Conservation (phyloP, 768 basidiomycete genomes). For the Omphalotus guepiniiformis region DNA sequence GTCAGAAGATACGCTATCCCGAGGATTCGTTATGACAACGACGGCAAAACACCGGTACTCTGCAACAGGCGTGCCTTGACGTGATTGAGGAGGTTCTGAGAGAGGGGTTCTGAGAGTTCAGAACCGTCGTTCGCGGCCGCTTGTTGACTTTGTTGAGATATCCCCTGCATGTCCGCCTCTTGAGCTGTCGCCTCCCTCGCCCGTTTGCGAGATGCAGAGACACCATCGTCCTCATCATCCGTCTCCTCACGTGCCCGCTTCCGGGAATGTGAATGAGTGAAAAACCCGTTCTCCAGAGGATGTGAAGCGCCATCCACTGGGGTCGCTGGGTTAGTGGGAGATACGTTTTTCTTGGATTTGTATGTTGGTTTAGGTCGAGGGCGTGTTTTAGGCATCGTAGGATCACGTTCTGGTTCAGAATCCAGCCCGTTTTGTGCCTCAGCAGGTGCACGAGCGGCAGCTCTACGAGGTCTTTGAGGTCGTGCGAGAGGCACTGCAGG, state of each 20-base stretch:
- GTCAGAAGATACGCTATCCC: slow-evolving; percentile 1
- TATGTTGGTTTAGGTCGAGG: slow-evolving; percentile 22
- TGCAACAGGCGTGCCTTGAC: slow-evolving; percentile 30
- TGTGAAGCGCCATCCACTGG: slow-evolving; percentile 5
- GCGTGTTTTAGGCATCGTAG: slow-evolving; percentile 37
- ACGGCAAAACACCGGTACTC: no score
- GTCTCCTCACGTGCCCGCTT: slow-evolving; percentile 28
- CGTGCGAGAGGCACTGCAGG: slow-evolving; percentile 18
- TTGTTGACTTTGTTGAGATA: slow-evolving; percentile 20
- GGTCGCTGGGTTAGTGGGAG: slow-evolving; percentile 18
- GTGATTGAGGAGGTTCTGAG: slow-evolving; percentile 14
- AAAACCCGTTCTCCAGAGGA: slow-evolving; percentile 5
- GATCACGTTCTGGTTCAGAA: slow-evolving; percentile 17
- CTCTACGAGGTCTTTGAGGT: slow-evolving; percentile 18
- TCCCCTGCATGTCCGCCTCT: slow-evolving; percentile 10
- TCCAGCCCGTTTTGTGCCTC: not conserved
- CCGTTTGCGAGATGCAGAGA: slow-evolving; percentile 6
- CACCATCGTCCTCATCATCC: slow-evolving; percentile 9
- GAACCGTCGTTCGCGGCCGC: slow-evolving; percentile 17
- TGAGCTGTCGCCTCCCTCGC: slow-evolving; percentile 10
- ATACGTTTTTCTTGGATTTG: slow-evolving; percentile 15
- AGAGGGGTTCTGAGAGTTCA: not conserved
- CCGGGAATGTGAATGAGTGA: slow-evolving; percentile 12
- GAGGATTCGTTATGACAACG: no score
- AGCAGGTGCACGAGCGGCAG: slow-evolving; percentile 14